phyloP scores from a whole-genome alignment of 2,329 filamentous ascomycete species.

The Fusarium sp. region DNA sequence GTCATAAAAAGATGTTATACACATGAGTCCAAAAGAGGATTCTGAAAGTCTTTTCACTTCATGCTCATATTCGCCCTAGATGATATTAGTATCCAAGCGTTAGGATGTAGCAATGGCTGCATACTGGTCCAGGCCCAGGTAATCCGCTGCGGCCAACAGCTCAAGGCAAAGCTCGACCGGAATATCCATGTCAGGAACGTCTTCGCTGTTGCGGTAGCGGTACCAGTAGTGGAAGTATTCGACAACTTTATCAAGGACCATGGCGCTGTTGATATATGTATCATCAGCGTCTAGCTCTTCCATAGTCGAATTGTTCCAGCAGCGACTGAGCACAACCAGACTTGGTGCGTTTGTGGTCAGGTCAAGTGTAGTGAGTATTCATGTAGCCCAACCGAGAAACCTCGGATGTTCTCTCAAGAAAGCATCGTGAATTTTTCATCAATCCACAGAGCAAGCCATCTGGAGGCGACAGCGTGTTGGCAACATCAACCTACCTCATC shows the following conservation, averaged over 20 bases:
- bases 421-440: constrained; percentile 59
- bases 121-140: constrained; percentile 73
- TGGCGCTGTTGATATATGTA: constrained; percentile 63
- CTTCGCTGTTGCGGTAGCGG: constrained; percentile 75
- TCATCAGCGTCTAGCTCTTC: constrained; percentile 43
- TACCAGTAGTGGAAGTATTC: constrained; percentile 89
- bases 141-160: constrained; percentile 82
- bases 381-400: constrained; percentile 58
- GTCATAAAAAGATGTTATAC: constrained; percentile 2
- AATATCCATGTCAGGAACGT: constrained; percentile 85
- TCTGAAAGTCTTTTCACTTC: constrained; percentile 46
- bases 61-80: constrained; percentile 55
- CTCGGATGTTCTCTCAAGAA: constrained; percentile 60
- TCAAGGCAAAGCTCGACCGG: constrained; percentile 83
- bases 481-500: constrained; percentile 69
- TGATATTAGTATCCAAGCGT: constrained; percentile 49
- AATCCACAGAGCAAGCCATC: constrained; percentile 46
- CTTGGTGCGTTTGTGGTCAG: constrained; percentile 57
- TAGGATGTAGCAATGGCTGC: constrained; percentile 42
- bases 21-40: not conserved
- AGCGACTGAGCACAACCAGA: constrained; percentile 26
- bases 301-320: constrained; percentile 22
- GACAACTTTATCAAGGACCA: constrained; percentile 82
- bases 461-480: constrained; percentile 26
- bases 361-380: constrained; percentile 73